Evolutionary conservation across 2,329 filamentous ascomycete genomes (phyloP).

Genomic region (Fusarium humuli): DNA sequence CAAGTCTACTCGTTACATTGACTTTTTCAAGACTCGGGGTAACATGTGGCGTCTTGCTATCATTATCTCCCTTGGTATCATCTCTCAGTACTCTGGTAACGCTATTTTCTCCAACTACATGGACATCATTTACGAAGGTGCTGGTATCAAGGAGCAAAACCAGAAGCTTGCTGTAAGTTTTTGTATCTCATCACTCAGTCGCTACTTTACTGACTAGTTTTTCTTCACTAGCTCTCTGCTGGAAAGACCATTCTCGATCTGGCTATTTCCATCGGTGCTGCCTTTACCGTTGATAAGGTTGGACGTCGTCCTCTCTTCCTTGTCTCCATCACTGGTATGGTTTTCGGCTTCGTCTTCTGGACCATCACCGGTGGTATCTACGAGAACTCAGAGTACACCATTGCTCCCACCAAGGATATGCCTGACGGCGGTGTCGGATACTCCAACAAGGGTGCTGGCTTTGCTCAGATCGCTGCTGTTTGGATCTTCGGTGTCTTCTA

Average conservation of each 20-base stretch:
- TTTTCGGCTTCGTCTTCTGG: slow-evolving; percentile 61
- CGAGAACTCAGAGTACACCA: slow-evolving; percentile 54
- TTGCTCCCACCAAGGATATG: slow-evolving; percentile 30
- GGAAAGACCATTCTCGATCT: slow-evolving; percentile 71
- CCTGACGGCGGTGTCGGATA: slow-evolving; percentile 44
- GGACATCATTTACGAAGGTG: slow-evolving; percentile 69
- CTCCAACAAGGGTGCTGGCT: slow-evolving; percentile 60
- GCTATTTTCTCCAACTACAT: slow-evolving; percentile 76
- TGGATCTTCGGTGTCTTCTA: slow-evolving; percentile 71
- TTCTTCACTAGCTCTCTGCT: slow-evolving; percentile 54
- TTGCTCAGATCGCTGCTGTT: slow-evolving; percentile 67
- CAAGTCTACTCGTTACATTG: slow-evolving; percentile 64
- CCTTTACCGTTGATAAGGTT: slow-evolving; percentile 61
- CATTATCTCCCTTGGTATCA: slow-evolving; percentile 71
- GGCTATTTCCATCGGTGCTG: slow-evolving; percentile 66
- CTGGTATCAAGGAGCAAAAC: slow-evolving; percentile 68
- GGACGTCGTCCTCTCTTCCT: slow-evolving; percentile 67
- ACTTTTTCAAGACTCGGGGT: slow-evolving; percentile 71
- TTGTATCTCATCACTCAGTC: neutral
- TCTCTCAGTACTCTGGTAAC: slow-evolving; percentile 76
- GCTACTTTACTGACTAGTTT: slow-evolving; percentile 3
- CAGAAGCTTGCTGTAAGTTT: slow-evolving; percentile 64
- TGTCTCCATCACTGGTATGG: slow-evolving; percentile 61
- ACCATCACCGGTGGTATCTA: slow-evolving; percentile 65
- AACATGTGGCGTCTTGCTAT: slow-evolving; percentile 74